Evolutionary conservation across 768 basidiomycete species (phyloP).

Genomic region (Cubamyces lactineus): DNA sequence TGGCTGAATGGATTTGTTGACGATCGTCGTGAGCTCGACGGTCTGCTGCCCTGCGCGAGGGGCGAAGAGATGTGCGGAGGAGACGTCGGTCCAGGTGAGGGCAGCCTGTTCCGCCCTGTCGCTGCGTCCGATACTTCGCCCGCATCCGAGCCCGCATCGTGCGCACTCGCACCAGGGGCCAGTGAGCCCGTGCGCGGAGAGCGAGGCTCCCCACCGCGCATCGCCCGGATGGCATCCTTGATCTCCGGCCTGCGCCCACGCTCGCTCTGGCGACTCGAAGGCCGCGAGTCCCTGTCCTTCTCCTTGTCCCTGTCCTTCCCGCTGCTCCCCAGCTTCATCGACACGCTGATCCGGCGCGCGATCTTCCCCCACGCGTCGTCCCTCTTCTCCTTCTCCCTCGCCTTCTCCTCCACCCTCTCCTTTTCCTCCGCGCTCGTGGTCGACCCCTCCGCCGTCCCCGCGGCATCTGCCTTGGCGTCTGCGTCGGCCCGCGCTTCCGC

Average conservation of each 20-base stretch:
- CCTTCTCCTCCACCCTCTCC: slow-evolving; percentile 30
- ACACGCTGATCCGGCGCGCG: slow-evolving; percentile 63
- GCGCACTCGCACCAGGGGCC: slow-evolving; percentile 7
- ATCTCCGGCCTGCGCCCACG: slow-evolving; percentile 30
- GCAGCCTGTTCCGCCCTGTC: neutral
- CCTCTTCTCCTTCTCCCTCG: slow-evolving; percentile 38
- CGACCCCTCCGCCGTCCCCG: slow-evolving; percentile 7
- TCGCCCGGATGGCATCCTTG: slow-evolving; percentile 37
- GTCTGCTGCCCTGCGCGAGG: slow-evolving; percentile 1
- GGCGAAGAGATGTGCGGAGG: slow-evolving; percentile 5
- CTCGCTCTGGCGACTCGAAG: slow-evolving; percentile 27
- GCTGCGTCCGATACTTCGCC: slow-evolving; percentile 17
- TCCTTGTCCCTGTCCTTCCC: slow-evolving; percentile 29
- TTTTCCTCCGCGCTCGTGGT: slow-evolving; percentile 36
- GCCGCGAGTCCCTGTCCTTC: slow-evolving; percentile 34
- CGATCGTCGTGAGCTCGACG: slow-evolving; percentile 16
- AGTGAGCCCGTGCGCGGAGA: slow-evolving; percentile 14
- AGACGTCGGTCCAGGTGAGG: slow-evolving; percentile 11
- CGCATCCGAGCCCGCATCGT: slow-evolving; percentile 11
- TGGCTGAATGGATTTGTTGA: slow-evolving; percentile 18
- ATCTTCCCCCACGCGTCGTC: slow-evolving; percentile 66
- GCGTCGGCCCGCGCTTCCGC: slow-evolving; percentile 28
- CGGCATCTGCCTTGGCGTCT: slow-evolving; percentile 40
- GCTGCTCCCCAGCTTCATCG: slow-evolving; percentile 46
- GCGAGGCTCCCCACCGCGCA: slow-evolving; percentile 15